A percentile compares a stretch with the other conserved stretches of the same genome.
phyloP scores from a whole-genome alignment of 352 stramenopile species.

The Pythium coloratum region DNA sequence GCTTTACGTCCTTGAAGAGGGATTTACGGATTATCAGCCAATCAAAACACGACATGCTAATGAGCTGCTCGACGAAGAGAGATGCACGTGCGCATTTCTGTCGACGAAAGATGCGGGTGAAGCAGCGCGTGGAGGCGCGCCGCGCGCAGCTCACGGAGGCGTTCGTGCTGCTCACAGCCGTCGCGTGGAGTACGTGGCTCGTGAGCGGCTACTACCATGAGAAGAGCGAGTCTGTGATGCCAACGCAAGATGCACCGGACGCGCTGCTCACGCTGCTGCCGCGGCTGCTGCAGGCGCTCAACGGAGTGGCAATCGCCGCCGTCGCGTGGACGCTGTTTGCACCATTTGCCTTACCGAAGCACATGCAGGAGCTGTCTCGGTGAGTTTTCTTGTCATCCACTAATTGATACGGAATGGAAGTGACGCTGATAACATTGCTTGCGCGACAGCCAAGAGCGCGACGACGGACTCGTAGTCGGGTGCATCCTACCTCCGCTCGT shows the following conservation, averaged over 20 bases:
- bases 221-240: background rate
- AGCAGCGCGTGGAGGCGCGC: conserved; percentile 16
- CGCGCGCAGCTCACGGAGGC: conserved; percentile 38
- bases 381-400: background rate
- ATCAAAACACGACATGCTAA: background rate
- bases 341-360: conserved; percentile 19
- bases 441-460: conserved; percentile 45
- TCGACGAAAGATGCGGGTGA: conserved; percentile 8
- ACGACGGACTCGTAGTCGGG: conserved; percentile 57
- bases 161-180: conserved; percentile 33
- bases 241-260: conserved; percentile 4
- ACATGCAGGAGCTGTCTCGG: conserved; percentile 25
- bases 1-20: conserved; percentile 16
- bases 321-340: conserved; percentile 32
- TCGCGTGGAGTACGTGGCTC: conserved; percentile 37
- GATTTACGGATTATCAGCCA: conserved; percentile 1
- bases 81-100: background rate
- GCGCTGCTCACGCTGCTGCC: conserved; percentile 24
- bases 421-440: background rate
- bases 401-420: background rate
- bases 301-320: conserved; percentile 31
- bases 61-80: background rate
- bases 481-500: conserved; percentile 60
- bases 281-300: conserved; percentile 37
- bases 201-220: conserved; percentile 14